A percentile compares a stretch with the other conserved stretches of the same genome.
phyloP scores from a whole-genome alignment of 106 monocot species.

The Alisma plantagoaquatica region DNA sequence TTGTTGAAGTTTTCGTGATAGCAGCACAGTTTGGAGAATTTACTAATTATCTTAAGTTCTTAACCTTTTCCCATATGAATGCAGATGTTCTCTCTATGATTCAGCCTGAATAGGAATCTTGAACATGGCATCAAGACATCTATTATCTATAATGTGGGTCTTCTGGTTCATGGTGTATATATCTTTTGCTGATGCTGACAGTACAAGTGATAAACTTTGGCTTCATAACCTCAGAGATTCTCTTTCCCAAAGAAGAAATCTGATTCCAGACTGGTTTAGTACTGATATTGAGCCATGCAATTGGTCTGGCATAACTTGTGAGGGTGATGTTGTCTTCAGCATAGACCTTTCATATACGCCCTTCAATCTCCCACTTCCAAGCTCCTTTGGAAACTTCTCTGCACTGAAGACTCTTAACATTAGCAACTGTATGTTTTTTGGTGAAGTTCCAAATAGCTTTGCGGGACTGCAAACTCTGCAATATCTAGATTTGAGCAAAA shows the following conservation, averaged over 20 bases:
- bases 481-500: slow-evolving; percentile 56
- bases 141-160: slow-evolving; percentile 4
- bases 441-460: slow-evolving; percentile 42
- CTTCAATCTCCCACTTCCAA: slow-evolving; percentile 44
- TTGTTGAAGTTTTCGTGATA: too few relatives aligned
- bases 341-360: slow-evolving; percentile 61
- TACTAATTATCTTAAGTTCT: too few relatives aligned
- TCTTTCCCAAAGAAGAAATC: slow-evolving; percentile 20
- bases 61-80: too few relatives aligned
- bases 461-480: slow-evolving; percentile 40
- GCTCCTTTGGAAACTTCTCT: slow-evolving; percentile 32
- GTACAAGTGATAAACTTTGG: slow-evolving; percentile 23
- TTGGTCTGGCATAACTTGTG: slow-evolving; percentile 73
- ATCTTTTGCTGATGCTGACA: slow-evolving; percentile 18
- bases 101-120: too few relatives aligned
- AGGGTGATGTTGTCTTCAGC: slow-evolving; percentile 18
- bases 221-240: slow-evolving; percentile 45
- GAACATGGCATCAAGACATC: not conserved
- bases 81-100: too few relatives aligned
- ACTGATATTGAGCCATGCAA: slow-evolving; percentile 46
- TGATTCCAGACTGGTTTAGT: slow-evolving; percentile 67
- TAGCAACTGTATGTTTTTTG: slow-evolving; percentile 56
- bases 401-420: slow-evolving; percentile 60
- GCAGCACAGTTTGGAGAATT: too few relatives aligned
- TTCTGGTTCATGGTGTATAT: slow-evolving; percentile 20